A percentile compares a stretch with the other conserved stretches of the same genome.
phyloP scores from a whole-genome alignment of 768 basidiomycete species.

The Xerocomus spinulosus region DNA sequence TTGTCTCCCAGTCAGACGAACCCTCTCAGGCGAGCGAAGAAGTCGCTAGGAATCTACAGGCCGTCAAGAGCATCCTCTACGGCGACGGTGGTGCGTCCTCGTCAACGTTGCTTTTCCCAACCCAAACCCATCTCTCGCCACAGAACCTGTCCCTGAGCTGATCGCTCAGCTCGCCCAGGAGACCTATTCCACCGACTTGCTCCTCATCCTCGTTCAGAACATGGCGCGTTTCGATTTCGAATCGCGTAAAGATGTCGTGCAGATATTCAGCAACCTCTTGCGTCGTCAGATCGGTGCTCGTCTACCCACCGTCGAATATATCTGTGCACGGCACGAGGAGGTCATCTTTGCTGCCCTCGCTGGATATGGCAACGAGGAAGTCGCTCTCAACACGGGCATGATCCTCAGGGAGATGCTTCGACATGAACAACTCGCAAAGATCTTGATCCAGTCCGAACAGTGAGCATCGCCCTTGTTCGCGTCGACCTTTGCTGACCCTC shows the following conservation, averaged over 20 bases:
- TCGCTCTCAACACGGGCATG: constrained; percentile 97
- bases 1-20: not conserved
- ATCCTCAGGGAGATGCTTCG: constrained; percentile 95
- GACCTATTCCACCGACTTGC: constrained; percentile 85
- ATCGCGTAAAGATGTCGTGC: constrained; percentile 79
- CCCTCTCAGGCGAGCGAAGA: constrained; percentile 75
- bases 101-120: not conserved
- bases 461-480: constrained; percentile 41
- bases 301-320: constrained; percentile 95
- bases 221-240: constrained; percentile 92
- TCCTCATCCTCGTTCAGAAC: constrained; percentile 74
- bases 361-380: constrained; percentile 93
- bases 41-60: constrained; percentile 82
- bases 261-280: constrained; percentile 85
- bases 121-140: constrained; percentile 2
- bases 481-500: constrained; percentile 1
- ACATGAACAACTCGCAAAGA: constrained; percentile 87
- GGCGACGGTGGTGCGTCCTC: constrained; percentile 75
- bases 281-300: constrained; percentile 90
- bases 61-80: constrained; percentile 82
- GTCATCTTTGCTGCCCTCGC: constrained; percentile 80
- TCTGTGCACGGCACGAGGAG: constrained; percentile 69
- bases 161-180: constrained; percentile 95
- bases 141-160: constrained; percentile 83
- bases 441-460: constrained; percentile 91